A percentile compares a stretch with the other conserved stretches of the same genome.
These are phyloP conservation scores for Xylaria digitata DNA, from an alignment of 2,329 filamentous ascomycete species.

Conservation along the genomic window DNA sequence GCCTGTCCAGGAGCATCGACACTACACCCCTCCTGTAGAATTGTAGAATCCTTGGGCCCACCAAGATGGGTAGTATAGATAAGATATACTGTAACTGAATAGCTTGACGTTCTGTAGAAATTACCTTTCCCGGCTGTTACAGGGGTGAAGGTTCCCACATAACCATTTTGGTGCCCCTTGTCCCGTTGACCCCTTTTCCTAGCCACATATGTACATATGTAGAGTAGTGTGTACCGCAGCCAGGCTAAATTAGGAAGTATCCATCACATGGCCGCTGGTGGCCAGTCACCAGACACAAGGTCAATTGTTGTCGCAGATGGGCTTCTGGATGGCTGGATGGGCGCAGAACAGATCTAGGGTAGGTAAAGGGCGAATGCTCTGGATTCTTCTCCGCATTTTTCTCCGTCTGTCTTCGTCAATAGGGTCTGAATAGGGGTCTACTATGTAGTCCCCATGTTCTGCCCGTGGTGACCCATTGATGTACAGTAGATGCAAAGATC, in stretches of 20 bases:
- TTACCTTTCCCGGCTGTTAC: slow-evolving; percentile 7
- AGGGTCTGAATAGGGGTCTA: slow-evolving; percentile 31
- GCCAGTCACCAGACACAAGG: slow-evolving; percentile 29
- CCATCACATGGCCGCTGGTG: slow-evolving; percentile 6
- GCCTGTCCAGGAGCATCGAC: too few relatives aligned
- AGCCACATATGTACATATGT: not conserved
- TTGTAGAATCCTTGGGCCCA: not conserved
- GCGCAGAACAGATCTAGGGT: not conserved
- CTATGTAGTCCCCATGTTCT: slow-evolving; percentile 4
- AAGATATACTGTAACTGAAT: too few relatives aligned
- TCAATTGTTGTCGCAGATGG: not conserved
- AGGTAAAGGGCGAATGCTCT: not conserved
- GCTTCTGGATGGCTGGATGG: too few relatives aligned
- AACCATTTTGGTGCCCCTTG: slow-evolving; percentile 22
- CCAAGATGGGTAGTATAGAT: not conserved
- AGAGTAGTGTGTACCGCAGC: slow-evolving; percentile 6
- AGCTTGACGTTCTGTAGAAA: not conserved
- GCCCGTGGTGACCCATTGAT: not conserved
- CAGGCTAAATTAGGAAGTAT: slow-evolving; percentile 32
- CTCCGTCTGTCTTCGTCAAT: slow-evolving; percentile 5
- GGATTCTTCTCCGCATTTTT: not conserved
- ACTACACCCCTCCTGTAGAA: too few relatives aligned
- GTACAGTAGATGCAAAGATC: slow-evolving; percentile 12
- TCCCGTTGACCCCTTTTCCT: slow-evolving; percentile 31
- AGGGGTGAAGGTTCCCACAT: slow-evolving; percentile 4